Percentiles rank a stretch among this genome's conserved stretches.
Conservation (phyloP, 2,329 filamentous ascomycete genomes). For the Fusarium sp. region DNA sequence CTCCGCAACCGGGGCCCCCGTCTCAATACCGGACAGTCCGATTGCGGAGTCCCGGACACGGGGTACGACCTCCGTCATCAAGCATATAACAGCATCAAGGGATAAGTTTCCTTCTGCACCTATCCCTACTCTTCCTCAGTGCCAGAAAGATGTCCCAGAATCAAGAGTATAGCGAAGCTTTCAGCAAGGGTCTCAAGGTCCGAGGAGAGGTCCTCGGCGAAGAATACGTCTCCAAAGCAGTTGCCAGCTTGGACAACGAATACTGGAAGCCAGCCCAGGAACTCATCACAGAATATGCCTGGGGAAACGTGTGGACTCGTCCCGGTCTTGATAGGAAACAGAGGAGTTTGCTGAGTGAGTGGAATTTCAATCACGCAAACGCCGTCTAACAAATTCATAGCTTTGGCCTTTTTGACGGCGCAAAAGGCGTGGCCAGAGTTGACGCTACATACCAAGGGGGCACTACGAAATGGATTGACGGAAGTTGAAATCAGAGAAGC, state of each 20-base stretch:
- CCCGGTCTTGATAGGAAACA: slow-evolving; percentile 39
- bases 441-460: slow-evolving; percentile 35
- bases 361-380: not conserved
- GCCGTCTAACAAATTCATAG: not conserved
- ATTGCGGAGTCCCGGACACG: slow-evolving; percentile 15
- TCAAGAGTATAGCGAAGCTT: slow-evolving; percentile 20
- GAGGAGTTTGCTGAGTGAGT: slow-evolving; percentile 37
- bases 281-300: slow-evolving; percentile 34
- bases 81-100: not conserved
- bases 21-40: slow-evolving; percentile 1
- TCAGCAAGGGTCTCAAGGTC: slow-evolving; percentile 21
- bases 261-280: slow-evolving; percentile 40
- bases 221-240: slow-evolving; percentile 39
- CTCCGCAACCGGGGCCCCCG: slow-evolving; percentile 2
- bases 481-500: slow-evolving; percentile 40
- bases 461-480: slow-evolving; percentile 32
- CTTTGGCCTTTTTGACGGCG: slow-evolving; percentile 34
- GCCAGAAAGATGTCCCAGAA: slow-evolving; percentile 9
- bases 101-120: fast-evolving
- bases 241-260: slow-evolving; percentile 27
- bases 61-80: slow-evolving; percentile 3
- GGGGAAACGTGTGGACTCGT: slow-evolving; percentile 34
- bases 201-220: slow-evolving; percentile 37
- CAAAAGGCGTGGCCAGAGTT: slow-evolving; percentile 35
- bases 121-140: too few species aligned